Evolutionary conservation across 73 alveolate species (phyloP), one percentile per base, ranked within the genome.

Genomic region (Paramecium sonneborni): DNA sequence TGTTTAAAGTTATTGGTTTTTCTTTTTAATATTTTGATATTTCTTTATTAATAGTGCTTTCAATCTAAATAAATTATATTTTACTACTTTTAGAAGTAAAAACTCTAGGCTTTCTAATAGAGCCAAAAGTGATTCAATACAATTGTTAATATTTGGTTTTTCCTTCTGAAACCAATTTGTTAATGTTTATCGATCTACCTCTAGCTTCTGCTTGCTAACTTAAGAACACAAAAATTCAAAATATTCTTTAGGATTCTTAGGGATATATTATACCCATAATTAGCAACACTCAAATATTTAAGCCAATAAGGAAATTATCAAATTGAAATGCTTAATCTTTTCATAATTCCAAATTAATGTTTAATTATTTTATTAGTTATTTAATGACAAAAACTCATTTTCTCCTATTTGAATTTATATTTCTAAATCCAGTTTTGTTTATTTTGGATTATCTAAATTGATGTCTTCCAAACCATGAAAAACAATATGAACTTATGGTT

Each of bases 381-480:
- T 46, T 35, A 79, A 41, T 79, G 62, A 18, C n/a, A 43, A 43
- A 23, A 41, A 79, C 18, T 39, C 74, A 43, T 79, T 79, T 14
- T 79, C 74, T 43, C 90, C 90, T 0, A 46, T 39, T 79, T 79
- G 32, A 12, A 79, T 46, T 5, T 37, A 18, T 43, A 79, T 44
- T 12, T 79, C 90, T 24, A 79, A 34, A 44, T 79, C 72, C 7
- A 79, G 55, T 79, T 79, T 30, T 43, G 69, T 39, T 44, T 32
- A 38, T 79, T 38, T 44, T 21, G 90, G 90, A 44, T 79, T 79
- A 39, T 79, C 90, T 43, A 79, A 44, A 79, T 79, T 79, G 10
- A 79, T 30, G 5, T 79, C 90, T 10, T 79, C 90, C 8, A 79
- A 41, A 3, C 90, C 90, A 44, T 79, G 90, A 79, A 79, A 79